Evolutionary conservation across 2,329 filamentous ascomycete genomes (phyloP), one percentile per base, ranked within the genome.

Genomic region (Alternaria sp.): DNA sequence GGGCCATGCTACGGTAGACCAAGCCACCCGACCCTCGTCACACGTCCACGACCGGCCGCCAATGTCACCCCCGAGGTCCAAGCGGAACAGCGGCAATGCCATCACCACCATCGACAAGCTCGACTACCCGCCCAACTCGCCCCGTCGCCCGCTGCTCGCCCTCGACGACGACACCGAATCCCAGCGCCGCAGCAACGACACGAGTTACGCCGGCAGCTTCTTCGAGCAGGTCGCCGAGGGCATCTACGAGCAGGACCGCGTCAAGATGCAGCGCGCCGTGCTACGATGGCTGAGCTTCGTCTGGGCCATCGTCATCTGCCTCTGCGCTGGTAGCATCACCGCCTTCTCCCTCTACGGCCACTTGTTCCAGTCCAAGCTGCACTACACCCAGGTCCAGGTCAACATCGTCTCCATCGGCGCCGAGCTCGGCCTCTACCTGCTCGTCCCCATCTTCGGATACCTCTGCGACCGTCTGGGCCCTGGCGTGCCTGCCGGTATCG

Each of bases 281-380:
- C 72, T 84, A 5, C 82, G 87, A 58, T 85, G 87, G 66, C 72
- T 84, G 61, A 87, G 86, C 76, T 90, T 90, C 75, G 79, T 79
- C 28, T 89, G 85, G 85, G 88, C 87, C 36, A 82, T 90, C 58
- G 76, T 90, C 63, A 87, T 84, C 74, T 89, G 87, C 70, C 86
- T 97, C 30, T 96, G 92, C 78, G 95, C 93, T 28, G 96, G 95
- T 65, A 96, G 93, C 73, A 93, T 98, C 74, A 93, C 93, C 53
- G 92, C 93, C 52, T 99, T 96, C 83, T 97, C 93, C 36, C 88
- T 99, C 30, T 99, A 98, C 79, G 96, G 92, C 9, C 94, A 93
- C 70, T 85, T 96, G 51, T 93, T 99, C 82, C 93, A 97, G 79
- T 90, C 91, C 59, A 89, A 90, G 47, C 85, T 99, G 55, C 91